These are phyloP conservation scores for Sporothrix pseudoabietina DNA, from an alignment of 2,329 filamentous ascomycete genomes.

Conservation along the genomic window DNA sequence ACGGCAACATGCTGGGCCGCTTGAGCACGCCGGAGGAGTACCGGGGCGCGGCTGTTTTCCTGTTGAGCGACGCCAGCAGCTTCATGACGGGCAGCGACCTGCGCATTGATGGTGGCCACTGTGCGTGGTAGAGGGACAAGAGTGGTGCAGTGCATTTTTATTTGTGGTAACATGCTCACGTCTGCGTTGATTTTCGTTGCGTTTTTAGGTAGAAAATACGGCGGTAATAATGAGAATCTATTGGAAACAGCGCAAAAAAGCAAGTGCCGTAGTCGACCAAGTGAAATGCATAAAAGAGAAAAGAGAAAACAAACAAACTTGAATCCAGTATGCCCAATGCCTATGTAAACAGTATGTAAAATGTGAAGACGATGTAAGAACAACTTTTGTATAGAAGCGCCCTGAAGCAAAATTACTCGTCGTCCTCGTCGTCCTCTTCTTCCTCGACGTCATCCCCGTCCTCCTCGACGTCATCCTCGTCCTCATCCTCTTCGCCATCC, in stretches of 20 bases:
- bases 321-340: slow-evolving; percentile 20
- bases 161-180: not conserved
- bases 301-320: not conserved
- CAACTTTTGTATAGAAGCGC: slow-evolving; percentile 17
- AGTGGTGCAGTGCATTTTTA: not conserved
- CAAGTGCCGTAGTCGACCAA: not conserved
- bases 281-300: not conserved
- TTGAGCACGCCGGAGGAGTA: slow-evolving; percentile 70
- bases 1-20: slow-evolving; percentile 79
- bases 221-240: slow-evolving; percentile 17
- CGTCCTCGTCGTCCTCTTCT: slow-evolving; percentile 30
- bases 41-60: slow-evolving; percentile 68
- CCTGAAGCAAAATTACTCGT: slow-evolving; percentile 1
- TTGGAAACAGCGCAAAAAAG: not conserved
- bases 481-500: slow-evolving; percentile 19
- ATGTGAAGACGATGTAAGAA: not conserved
- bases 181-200: slow-evolving; percentile 18
- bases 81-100: slow-evolving; percentile 73
- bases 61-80: slow-evolving; percentile 66
- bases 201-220: not conserved
- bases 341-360: slow-evolving; percentile 7
- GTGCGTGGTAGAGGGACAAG: slow-evolving; percentile 53
- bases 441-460: not conserved
- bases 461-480: slow-evolving; percentile 31
- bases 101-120: slow-evolving; percentile 71